Evolutionary conservation across 495 filamentous ascomycete species (phyloP).

Genomic region (Saxophila tyrrhenica): DNA sequence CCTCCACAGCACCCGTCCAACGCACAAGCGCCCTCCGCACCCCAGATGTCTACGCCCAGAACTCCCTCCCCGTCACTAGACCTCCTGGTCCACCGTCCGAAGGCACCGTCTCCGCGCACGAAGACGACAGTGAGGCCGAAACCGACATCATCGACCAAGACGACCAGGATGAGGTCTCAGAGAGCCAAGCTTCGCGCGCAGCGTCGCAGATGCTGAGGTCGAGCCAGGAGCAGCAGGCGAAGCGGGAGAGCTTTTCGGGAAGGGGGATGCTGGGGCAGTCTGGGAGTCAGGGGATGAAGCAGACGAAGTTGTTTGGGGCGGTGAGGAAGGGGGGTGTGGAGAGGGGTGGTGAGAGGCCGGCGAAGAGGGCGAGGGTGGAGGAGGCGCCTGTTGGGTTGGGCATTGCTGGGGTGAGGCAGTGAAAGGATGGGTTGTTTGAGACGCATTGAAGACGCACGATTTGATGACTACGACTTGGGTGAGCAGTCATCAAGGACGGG

Average conservation of each 20-base stretch:
- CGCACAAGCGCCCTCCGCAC: slow-evolving; percentile 25
- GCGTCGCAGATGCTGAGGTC: slow-evolving; percentile 40
- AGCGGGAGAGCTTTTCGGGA: slow-evolving; percentile 9
- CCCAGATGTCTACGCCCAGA: slow-evolving; percentile 37
- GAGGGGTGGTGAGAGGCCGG: slow-evolving; percentile 16
- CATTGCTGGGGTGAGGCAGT: slow-evolving; percentile 24
- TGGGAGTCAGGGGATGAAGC: slow-evolving; percentile 12
- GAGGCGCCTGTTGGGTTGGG: slow-evolving; percentile 26
- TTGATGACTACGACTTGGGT: too few relatives aligned
- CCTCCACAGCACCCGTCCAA: slow-evolving; percentile 18
- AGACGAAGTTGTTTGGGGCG: slow-evolving; percentile 30
- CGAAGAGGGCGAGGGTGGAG: slow-evolving; percentile 22
- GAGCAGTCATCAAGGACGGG: too few relatives aligned
- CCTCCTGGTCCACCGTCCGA: slow-evolving; percentile 55
- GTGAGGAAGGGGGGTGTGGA: slow-evolving; percentile 25
- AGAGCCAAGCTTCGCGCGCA: slow-evolving; percentile 40
- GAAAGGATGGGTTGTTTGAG: not conserved
- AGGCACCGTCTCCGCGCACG: slow-evolving; percentile 79
- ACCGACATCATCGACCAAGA: slow-evolving; percentile 17
- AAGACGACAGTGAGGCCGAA: slow-evolving; percentile 28
- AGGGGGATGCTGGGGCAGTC: not conserved
- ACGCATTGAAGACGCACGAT: too few relatives aligned
- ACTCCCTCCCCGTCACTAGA: slow-evolving; percentile 29
- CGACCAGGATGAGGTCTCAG: slow-evolving; percentile 41
- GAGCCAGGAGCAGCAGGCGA: slow-evolving; percentile 13